A percentile compares a stretch with the other conserved stretches of the same genome.
These are phyloP conservation scores for Nymphaea thermarum DNA, from an alignment of 164 flowering plant genomes.

Conservation along the genomic window DNA sequence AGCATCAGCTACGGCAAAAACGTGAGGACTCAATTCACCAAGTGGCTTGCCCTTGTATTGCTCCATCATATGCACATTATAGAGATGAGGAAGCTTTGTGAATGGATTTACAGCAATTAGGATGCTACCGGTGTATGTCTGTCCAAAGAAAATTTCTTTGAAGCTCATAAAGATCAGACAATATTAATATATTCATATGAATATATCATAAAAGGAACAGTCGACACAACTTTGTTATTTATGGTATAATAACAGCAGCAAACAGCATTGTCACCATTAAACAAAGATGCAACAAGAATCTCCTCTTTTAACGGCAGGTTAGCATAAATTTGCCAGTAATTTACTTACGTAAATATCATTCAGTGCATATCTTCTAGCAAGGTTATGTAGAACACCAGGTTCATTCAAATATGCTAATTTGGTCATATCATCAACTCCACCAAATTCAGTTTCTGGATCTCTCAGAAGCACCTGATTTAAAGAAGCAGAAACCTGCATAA, in stretches of 20 bases:
- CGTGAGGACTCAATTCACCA: constrained; percentile 98
- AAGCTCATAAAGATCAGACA: not conserved
- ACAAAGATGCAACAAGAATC: not conserved
- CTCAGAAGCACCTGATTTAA: constrained; percentile 56
- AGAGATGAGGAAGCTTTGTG: constrained; percentile 94
- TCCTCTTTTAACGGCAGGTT: not conserved
- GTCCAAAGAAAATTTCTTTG: constrained; percentile 4
- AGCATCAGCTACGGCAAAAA: constrained; percentile 99
- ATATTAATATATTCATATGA: not conserved
- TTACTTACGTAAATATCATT: constrained; percentile 88
- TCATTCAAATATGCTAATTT: constrained; percentile 92
- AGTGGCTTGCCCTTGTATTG: constrained; percentile 88
- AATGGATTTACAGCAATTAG: constrained; percentile 98
- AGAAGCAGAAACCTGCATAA: constrained; percentile 33
- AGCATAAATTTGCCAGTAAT: no score
- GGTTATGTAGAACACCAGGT: constrained; percentile 89
- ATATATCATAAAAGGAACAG: not conserved
- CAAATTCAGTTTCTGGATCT: constrained; percentile 69
- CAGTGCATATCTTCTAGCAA: constrained; percentile 77
- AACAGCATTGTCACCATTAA: no score
- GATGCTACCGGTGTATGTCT: constrained; percentile 99
- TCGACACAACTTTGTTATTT: no score
- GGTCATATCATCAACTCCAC: constrained; percentile 98
- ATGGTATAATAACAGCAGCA: no score
- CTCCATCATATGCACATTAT: constrained; percentile 95